Evolutionary conservation across 805 yeast species (phyloP).

Genomic region (Ogataea nonfermentans): DNA sequence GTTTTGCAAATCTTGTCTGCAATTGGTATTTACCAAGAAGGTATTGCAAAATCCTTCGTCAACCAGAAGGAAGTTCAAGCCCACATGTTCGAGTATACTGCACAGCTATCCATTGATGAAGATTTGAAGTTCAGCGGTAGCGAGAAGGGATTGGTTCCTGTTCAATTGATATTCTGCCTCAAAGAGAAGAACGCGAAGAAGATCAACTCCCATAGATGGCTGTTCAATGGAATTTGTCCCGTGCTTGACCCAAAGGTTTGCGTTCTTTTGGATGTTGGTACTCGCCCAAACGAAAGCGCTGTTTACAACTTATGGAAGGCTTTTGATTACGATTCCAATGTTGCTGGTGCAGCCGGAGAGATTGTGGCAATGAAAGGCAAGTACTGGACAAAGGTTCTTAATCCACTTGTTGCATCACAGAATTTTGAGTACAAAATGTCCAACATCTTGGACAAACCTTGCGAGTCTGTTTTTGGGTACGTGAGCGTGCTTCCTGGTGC

Average conservation of each 20-base stretch:
- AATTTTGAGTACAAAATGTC: conserved; percentile 97
- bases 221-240: conserved; percentile 93
- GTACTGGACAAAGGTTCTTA: conserved; percentile 73
- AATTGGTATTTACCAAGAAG: conserved; percentile 95
- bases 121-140: conserved; percentile 87
- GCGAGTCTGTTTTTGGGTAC: conserved; percentile 90
- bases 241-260: conserved; percentile 88
- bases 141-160: conserved; percentile 89
- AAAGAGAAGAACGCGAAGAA: conserved; percentile 92
- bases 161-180: conserved; percentile 87
- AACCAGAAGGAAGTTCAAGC: conserved; percentile 90
- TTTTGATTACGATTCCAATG: conserved; percentile 92
- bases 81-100: conserved; percentile 92
- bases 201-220: conserved; percentile 97
- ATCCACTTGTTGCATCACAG: conserved; percentile 94
- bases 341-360: conserved; percentile 99
- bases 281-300: conserved; percentile 86
- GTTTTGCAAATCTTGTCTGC: conserved; percentile 88
- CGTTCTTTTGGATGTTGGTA: conserved; percentile 92
- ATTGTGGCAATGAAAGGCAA: conserved; percentile 94
- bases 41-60: conserved; percentile 91
- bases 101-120: conserved; percentile 90
- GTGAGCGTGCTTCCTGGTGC: conserved; percentile 96
- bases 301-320: conserved; percentile 96
- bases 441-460: conserved; percentile 91